Evolutionary conservation across 306 rosid genomes (phyloP).

Genomic region (Potentilla sterilis): DNA sequence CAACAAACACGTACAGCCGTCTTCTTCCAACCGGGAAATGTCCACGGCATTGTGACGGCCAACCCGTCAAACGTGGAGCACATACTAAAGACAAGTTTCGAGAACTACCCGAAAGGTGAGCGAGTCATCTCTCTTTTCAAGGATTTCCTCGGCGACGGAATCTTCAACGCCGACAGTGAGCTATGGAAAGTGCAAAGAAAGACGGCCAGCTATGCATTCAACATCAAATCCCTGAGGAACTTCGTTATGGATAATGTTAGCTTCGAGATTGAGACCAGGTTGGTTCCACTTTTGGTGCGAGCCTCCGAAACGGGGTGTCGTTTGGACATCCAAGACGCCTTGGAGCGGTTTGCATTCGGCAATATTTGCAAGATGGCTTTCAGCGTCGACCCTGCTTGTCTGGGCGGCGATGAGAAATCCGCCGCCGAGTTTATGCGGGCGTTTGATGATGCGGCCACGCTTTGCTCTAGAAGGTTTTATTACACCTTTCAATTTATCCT

Average conservation of each 20-base stretch:
- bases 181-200: constrained; percentile 63
- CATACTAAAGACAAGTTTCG: constrained; percentile 59
- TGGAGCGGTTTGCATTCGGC: constrained; percentile 69
- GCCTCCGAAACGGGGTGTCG: constrained; percentile 25
- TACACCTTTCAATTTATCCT: constrained; percentile 7
- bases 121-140: constrained; percentile 33
- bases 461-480: constrained; percentile 42
- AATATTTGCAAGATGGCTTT: constrained; percentile 66
- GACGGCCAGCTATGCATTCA: constrained; percentile 67
- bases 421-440: constrained; percentile 56
- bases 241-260: constrained; percentile 48
- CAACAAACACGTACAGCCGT: constrained; percentile 51
- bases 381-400: constrained; percentile 54
- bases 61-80: constrained; percentile 57
- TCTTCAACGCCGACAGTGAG: constrained; percentile 61
- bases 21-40: constrained; percentile 35
- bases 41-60: constrained; percentile 48
- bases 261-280: constrained; percentile 39
- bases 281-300: constrained; percentile 38
- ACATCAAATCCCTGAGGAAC: constrained; percentile 52
- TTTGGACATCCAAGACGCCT: constrained; percentile 54
- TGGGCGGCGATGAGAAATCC: constrained; percentile 36
- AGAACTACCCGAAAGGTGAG: constrained; percentile 67
- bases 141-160: constrained; percentile 64
- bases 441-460: constrained; percentile 51